These are phyloP conservation scores for Dictyostelium gargantuum DNA, from an alignment of 208 protist species.

Conservation along the genomic window DNA sequence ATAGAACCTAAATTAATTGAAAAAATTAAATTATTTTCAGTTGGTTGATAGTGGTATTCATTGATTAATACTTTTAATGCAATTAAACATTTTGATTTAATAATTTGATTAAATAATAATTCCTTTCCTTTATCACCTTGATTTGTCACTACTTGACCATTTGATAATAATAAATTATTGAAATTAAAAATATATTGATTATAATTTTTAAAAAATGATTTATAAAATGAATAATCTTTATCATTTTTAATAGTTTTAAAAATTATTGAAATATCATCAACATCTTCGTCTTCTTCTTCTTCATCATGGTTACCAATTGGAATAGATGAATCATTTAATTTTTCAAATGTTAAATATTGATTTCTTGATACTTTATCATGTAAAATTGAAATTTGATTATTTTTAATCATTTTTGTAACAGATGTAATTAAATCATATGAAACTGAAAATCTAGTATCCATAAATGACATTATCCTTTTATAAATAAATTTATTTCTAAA, in stretches of 20 bases:
- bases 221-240: no score
- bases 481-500: neutral
- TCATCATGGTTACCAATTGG: neutral
- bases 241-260: no score
- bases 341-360: neutral
- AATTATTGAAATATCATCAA: no score
- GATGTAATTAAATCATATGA: neutral
- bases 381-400: neutral
- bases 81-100: neutral
- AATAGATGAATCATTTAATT: neutral
- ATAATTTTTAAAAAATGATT: no score
- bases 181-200: no score
- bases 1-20: no score
- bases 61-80: neutral
- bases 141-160: no score
- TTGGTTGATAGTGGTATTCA: neutral
- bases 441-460: neutral
- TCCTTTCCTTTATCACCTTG: no score
- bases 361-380: neutral
- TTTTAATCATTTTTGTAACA: neutral
- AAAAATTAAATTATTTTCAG: neutral
- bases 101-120: neutral
- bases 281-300: no score
- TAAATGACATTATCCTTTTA: neutral
- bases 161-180: no score